These are phyloP conservation scores for Vitis rupestris DNA, from an alignment of 164 flowering plant species.

Conservation along the genomic window DNA sequence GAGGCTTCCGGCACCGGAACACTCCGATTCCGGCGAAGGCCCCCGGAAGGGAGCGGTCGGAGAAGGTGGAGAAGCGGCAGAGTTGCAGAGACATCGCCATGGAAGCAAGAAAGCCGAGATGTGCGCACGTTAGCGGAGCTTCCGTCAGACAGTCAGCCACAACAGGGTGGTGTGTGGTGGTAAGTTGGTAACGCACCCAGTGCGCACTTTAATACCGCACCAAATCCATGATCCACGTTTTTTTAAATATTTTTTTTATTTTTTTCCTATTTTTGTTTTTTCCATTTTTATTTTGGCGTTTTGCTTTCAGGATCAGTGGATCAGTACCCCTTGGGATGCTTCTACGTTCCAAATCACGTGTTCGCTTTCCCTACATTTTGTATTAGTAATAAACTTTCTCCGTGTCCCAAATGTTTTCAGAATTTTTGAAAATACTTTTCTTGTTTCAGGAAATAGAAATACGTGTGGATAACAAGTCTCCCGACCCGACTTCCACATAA, in stretches of 20 bases:
- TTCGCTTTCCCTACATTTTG: no score
- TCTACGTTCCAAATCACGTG: no score
- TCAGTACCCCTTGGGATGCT: slow-evolving; percentile 40
- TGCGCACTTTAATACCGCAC: slow-evolving; percentile 3
- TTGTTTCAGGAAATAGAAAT: no score
- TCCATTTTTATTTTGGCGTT: slow-evolving; percentile 1
- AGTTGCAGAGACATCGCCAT: slow-evolving; percentile 69
- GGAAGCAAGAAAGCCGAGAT: slow-evolving; percentile 7
- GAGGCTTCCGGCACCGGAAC: slow-evolving; percentile 32
- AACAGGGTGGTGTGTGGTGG: no score
- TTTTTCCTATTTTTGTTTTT: neutral
- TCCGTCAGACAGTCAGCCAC: neutral
- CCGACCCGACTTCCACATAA: no score
- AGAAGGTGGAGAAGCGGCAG: slow-evolving; percentile 37
- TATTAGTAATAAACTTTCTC: no score
- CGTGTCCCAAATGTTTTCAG: no score
- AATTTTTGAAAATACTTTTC: no score
- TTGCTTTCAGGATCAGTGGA: slow-evolving; percentile 67
- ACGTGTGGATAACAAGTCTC: no score
- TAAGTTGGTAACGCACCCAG: neutral
- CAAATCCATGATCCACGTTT: slow-evolving; percentile 7
- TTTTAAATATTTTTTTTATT: neutral
- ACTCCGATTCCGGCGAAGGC: slow-evolving; percentile 13
- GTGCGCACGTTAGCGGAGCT: neutral
- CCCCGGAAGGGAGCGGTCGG: slow-evolving; percentile 34